phyloP scores from a whole-genome alignment of 2,329 filamentous ascomycete species.

The Trichoderma sp. region DNA sequence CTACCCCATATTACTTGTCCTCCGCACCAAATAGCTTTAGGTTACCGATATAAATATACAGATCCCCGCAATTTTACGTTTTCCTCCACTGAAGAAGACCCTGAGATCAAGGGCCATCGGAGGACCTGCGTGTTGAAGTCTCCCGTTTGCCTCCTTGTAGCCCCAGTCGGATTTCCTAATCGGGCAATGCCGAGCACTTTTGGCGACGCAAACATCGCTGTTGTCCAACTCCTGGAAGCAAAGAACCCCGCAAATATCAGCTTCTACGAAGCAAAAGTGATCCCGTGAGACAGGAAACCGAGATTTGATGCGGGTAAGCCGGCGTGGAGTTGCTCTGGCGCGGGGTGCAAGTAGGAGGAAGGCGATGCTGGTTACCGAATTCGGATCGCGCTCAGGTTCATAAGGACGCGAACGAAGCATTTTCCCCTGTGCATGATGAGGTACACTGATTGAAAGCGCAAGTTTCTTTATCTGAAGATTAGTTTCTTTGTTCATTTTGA shows the following conservation, averaged over 20 bases:
- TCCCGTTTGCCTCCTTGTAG: conserved; percentile 13
- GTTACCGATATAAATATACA: not conserved
- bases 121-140: conserved; percentile 5
- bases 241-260: conserved; percentile 5
- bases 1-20: not conserved
- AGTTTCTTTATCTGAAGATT: not conserved
- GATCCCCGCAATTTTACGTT: conserved; percentile 1
- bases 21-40: not conserved
- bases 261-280: not conserved
- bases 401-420: conserved; percentile 3
- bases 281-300: not conserved
- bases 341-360: not conserved
- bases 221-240: conserved; percentile 2
- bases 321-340: not conserved
- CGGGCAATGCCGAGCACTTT: conserved; percentile 25
- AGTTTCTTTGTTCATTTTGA: not conserved
- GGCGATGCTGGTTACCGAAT: not conserved
- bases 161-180: conserved; percentile 29
- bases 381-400: conserved; percentile 16
- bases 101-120: conserved; percentile 20
- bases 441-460: not conserved
- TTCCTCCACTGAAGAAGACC: not conserved
- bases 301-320: not conserved
- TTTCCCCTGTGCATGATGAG: not conserved
- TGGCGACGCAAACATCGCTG: not conserved